Evolutionary conservation across 2,329 filamentous ascomycete species (phyloP).

Genomic region (Daldinia sp.): DNA sequence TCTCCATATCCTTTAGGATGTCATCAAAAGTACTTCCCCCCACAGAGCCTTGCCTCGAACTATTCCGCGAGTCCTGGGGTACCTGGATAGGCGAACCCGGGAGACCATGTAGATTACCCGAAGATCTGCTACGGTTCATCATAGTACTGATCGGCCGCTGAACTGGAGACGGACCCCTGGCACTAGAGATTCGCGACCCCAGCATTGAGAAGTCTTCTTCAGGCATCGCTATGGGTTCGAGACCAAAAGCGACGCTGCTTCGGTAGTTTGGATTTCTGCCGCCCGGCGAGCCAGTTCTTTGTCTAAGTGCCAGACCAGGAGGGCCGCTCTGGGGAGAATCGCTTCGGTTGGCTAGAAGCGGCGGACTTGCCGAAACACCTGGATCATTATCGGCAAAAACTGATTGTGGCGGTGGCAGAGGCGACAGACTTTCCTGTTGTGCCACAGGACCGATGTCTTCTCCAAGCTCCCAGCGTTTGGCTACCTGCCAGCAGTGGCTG

Average conservation of each 20-base stretch:
- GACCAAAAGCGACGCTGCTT: constrained; percentile 51
- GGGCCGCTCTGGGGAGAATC: constrained; percentile 48
- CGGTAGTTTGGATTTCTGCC: constrained; percentile 47
- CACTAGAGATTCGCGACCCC: constrained; percentile 47
- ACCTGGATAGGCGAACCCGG: constrained; percentile 39
- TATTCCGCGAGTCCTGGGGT: constrained; percentile 37
- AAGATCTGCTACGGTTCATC: constrained; percentile 51
- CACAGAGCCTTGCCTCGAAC: constrained; percentile 47
- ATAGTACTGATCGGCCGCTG: constrained; percentile 46
- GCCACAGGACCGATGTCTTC: constrained; percentile 42
- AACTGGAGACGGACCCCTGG: constrained; percentile 44
- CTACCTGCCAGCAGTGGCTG: constrained; percentile 54
- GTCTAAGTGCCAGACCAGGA: constrained; percentile 47
- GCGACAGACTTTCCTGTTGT: constrained; percentile 45
- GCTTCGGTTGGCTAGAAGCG: constrained; percentile 45
- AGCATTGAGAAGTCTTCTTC: constrained; percentile 36
- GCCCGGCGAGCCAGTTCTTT: constrained; percentile 46
- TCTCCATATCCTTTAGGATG: constrained; percentile 52
- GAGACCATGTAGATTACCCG: constrained; percentile 49
- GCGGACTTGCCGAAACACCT: constrained; percentile 40
- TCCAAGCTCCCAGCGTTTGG: constrained; percentile 52
- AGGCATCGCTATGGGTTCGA: constrained; percentile 50
- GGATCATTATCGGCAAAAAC: constrained; percentile 52
- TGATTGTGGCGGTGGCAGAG: constrained; percentile 50
- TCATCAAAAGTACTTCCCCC: constrained; percentile 54